Evolutionary conservation across 73 alveolate species (phyloP).

Genomic region (Effrenium voratum): DNA sequence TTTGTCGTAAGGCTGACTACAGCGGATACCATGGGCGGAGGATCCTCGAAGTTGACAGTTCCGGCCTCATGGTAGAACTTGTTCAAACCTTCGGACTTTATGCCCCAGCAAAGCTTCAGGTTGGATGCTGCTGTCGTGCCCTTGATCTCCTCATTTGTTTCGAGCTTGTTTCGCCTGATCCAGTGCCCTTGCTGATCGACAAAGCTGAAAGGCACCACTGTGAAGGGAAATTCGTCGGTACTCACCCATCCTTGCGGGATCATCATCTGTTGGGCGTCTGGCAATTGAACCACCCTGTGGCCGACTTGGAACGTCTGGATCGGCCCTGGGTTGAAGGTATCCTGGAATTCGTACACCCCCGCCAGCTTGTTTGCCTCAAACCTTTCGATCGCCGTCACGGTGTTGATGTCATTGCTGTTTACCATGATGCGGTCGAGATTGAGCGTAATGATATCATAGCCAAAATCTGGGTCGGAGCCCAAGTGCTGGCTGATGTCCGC

Average conservation of each 20-base stretch:
- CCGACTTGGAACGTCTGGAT: slow-evolving; percentile 82
- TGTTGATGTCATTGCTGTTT: slow-evolving; percentile 72
- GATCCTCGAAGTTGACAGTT: slow-evolving; percentile 89
- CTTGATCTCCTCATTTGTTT: slow-evolving; percentile 77
- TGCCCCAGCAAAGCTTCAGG: slow-evolving; percentile 92
- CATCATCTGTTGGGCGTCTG: background rate
- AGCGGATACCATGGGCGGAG: slow-evolving; percentile 82
- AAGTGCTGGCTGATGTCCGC: slow-evolving; percentile 49
- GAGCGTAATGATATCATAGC: slow-evolving; percentile 69
- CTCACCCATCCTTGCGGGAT: background rate
- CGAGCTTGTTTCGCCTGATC: slow-evolving; percentile 92
- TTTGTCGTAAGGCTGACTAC: slow-evolving; percentile 79
- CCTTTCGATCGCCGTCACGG: slow-evolving; percentile 67
- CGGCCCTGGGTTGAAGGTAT: slow-evolving; percentile 55
- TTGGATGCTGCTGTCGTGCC: slow-evolving; percentile 61
- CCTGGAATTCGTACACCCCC: slow-evolving; percentile 81
- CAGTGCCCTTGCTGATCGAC: slow-evolving; percentile 58
- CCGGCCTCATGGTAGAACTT: slow-evolving; percentile 92
- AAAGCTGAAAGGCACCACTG: slow-evolving; percentile 48
- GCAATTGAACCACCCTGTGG: slow-evolving; percentile 32
- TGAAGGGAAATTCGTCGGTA: slow-evolving; percentile 48
- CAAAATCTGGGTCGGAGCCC: slow-evolving; percentile 60
- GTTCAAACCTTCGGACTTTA: slow-evolving; percentile 22
- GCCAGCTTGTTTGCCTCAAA: slow-evolving; percentile 83
- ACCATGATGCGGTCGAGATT: slow-evolving; percentile 72